Evolutionary conservation across 2,329 filamentous ascomycete species (phyloP).

Genomic region (Epichloe hybrida): DNA sequence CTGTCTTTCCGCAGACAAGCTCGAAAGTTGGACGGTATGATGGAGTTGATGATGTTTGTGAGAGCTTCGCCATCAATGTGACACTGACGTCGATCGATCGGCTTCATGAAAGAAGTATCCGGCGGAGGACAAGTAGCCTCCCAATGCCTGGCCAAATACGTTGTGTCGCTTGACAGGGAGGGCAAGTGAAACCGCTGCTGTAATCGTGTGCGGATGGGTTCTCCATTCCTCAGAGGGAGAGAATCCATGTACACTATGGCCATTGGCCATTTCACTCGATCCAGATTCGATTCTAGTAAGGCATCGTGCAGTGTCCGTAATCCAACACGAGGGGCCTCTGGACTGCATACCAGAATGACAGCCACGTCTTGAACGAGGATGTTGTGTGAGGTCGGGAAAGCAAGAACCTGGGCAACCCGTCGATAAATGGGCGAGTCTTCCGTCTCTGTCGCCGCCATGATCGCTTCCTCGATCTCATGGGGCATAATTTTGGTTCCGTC

Average conservation of each 20-base stretch:
- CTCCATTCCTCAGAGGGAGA: constrained; percentile 35
- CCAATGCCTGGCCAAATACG: constrained; percentile 27
- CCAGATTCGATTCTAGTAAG: constrained; percentile 28
- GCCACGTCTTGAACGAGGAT: constrained; percentile 38
- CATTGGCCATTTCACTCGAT: constrained; percentile 33
- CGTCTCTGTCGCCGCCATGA: constrained; percentile 28
- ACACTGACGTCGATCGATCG: constrained; percentile 22
- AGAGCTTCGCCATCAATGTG: constrained; percentile 11
- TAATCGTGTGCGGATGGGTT: constrained; percentile 35
- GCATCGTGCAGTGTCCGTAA: constrained; percentile 30
- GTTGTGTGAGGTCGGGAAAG: constrained; percentile 34
- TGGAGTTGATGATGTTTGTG: neutral
- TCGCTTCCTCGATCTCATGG: constrained; percentile 34
- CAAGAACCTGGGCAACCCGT: constrained; percentile 29
- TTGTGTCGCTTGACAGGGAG: constrained; percentile 26
- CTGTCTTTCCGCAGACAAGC: neutral
- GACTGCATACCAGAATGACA: constrained; percentile 33
- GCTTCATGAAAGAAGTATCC: constrained; percentile 26
- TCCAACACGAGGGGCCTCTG: constrained; percentile 26
- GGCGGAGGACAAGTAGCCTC: constrained; percentile 31
- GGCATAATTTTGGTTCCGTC: constrained; percentile 39
- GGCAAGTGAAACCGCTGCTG: constrained; percentile 29
- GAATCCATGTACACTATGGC: constrained; percentile 37
- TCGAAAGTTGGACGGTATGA: neutral
- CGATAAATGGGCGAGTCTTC: constrained; percentile 26